Conservation (phyloP, 2,329 filamentous ascomycete genomes). For the Ophiognomonia clavigignenti-juglandacearum region DNA sequence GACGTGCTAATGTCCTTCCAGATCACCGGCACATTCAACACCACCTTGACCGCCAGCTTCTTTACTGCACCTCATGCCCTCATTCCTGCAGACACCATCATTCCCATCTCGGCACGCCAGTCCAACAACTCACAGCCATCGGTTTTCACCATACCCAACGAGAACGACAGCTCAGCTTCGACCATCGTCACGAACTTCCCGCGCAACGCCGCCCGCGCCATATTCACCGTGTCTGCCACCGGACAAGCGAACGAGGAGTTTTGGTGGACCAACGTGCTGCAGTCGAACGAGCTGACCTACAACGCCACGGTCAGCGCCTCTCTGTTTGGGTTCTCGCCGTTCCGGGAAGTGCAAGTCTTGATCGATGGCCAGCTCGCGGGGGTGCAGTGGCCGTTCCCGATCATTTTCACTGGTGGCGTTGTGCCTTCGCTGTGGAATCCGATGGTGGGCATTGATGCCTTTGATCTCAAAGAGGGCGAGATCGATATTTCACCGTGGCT, state of each 20-base stretch:
- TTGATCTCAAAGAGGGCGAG: conserved; percentile 73
- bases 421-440: conserved; percentile 73
- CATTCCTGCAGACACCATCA: conserved; percentile 56
- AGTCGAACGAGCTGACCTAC: conserved; percentile 57
- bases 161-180: conserved; percentile 43
- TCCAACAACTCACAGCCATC: conserved; percentile 48
- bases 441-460: conserved; percentile 72
- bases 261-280: conserved; percentile 75
- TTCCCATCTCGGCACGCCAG: conserved; percentile 58
- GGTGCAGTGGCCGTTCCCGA: conserved; percentile 74
- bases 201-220: conserved; percentile 59
- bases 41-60: conserved; percentile 57
- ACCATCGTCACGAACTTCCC: conserved; percentile 55
- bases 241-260: conserved; percentile 77
- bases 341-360: conserved; percentile 70
- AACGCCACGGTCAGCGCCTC: conserved; percentile 42
- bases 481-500: conserved; percentile 79
- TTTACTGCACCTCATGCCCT: conserved; percentile 29
- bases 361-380: conserved; percentile 71
- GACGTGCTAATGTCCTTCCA: neutral
- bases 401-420: conserved; percentile 77
- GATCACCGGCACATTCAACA: conserved; percentile 53
- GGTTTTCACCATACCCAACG: conserved; percentile 60
- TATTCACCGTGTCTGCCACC: conserved; percentile 70
- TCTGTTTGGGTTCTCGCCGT: conserved; percentile 65